These are phyloP conservation scores for Diddensiella caesifluorescens DNA, from an alignment of 805 yeast genomes.

Conservation along the genomic window DNA sequence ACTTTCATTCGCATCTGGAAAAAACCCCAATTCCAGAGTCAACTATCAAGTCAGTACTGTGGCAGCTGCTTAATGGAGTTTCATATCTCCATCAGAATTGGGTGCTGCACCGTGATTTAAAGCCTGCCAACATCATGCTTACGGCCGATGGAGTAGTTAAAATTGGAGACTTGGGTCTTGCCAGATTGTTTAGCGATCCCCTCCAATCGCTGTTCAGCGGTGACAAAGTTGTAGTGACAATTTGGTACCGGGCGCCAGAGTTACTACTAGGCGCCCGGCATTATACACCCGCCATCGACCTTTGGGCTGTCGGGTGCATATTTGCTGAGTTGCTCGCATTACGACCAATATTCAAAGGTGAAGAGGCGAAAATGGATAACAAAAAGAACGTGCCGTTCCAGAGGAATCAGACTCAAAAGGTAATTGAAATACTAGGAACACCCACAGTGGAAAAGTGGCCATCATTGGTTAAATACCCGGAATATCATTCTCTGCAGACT, in stretches of 20 bases:
- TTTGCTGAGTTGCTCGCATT: constrained; percentile 84
- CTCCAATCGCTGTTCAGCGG: constrained; percentile 83
- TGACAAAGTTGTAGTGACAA: constrained; percentile 93
- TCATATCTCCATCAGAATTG: constrained; percentile 91
- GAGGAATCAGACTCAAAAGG: constrained; percentile 83
- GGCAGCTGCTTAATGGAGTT: constrained; percentile 92
- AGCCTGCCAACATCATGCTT: constrained; percentile 98
- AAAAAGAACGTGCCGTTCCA: constrained; percentile 93
- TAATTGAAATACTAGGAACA: constrained; percentile 88
- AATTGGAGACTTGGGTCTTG: constrained; percentile 91
- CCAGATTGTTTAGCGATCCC: constrained; percentile 81
- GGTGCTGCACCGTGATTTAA: constrained; percentile 91
- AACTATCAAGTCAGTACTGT: constrained; percentile 76
- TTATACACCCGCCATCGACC: constrained; percentile 86
- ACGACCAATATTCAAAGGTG: constrained; percentile 94
- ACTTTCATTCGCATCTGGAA: constrained; percentile 89
- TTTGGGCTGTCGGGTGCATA: constrained; percentile 96
- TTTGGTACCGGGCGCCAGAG: constrained; percentile 96
- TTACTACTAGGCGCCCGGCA: constrained; percentile 84
- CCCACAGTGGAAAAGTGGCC: constrained; percentile 82
- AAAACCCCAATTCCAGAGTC: constrained; percentile 69
- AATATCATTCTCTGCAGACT: constrained; percentile 55
- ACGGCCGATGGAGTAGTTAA: constrained; percentile 84
- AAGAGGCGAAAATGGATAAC: constrained; percentile 92
- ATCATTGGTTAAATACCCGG: constrained; percentile 73